Base-by-base conservation (phyloP, 2,329 filamentous ascomycete species). In the Neopestalotiopsis sp. region DNA sequence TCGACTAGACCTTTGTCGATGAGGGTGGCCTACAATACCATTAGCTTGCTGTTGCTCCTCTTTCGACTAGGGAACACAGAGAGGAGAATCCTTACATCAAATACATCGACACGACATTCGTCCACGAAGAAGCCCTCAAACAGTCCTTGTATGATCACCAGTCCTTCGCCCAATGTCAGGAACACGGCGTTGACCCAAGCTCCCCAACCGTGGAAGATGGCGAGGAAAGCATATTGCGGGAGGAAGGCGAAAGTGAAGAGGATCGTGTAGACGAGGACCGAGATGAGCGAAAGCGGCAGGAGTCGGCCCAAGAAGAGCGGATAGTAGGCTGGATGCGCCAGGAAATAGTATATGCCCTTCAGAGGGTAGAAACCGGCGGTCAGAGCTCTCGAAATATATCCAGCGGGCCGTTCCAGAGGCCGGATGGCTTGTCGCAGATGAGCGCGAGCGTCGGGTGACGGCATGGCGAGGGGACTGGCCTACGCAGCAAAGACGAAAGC, bases 151-250 rank as follows among this genome's bases (percentile, higher is more conserved):
- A 93, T 90, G 67, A 94, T 91, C 52, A 94, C 90, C 72, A 93
- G 83, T 0, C 91, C 92, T 75, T 94, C 91, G 59, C 94, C 93
- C n/a, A 99, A 85, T 0, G 97, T 93, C 61, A 98, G 84, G 71
- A 98, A 91, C 0, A 93, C 90, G 2, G 92, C 94, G 75, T 94
- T 98, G 68, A 97, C 82, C 93, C 94, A 97, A n/a, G 96, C 96
- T 38, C 91, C 91, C 69, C 90, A 88, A 28, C 92, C 92, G 75
- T 98, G 95, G 79, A 98, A 98, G 73, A 98, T 89, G 17, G 92
- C 91, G 28, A 99, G 87, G 75, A 99, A 93, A 1, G 93, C 93
- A 68, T 94, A 94, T 78, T 98, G 94, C 0, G 95, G 95, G 2
- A 98, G 82, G 74, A 97, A 98, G 0, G 94, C 86, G 80, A 96